phyloP scores from a whole-genome alignment of 169 alveolate species.

The Plasmodium sp. region DNA sequence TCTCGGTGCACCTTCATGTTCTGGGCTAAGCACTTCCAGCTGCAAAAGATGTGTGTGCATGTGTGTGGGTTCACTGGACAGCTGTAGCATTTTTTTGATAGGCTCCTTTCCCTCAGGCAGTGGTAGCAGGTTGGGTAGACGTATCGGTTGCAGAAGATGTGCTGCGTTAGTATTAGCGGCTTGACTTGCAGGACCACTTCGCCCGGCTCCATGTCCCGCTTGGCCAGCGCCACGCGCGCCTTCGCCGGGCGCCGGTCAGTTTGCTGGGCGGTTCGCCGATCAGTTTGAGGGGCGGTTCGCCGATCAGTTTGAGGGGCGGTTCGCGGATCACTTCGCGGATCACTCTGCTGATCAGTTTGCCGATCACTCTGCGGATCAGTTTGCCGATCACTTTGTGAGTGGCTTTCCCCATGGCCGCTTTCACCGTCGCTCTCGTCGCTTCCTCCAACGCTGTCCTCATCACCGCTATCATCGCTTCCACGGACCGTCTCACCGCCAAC shows the following conservation, averaged over 20 bases:
- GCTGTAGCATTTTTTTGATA: slow-evolving; percentile 77
- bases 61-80: slow-evolving; percentile 91
- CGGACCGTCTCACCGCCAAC: neutral
- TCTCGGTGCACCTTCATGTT: slow-evolving; percentile 87
- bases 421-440: neutral
- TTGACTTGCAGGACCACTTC: slow-evolving; percentile 30
- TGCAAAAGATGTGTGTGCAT: slow-evolving; percentile 90
- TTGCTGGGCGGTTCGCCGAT: neutral
- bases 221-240: slow-evolving; percentile 16
- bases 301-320: neutral
- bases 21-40: slow-evolving; percentile 88
- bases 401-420: neutral
- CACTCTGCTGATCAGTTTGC: neutral
- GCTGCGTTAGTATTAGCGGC: slow-evolving; percentile 35
- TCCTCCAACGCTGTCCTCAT: neutral
- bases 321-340: neutral
- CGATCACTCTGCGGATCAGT: neutral
- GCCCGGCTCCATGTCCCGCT: slow-evolving; percentile 35
- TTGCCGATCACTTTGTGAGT: neutral
- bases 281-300: neutral
- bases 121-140: slow-evolving; percentile 87
- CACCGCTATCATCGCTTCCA: neutral
- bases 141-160: slow-evolving; percentile 6
- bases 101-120: slow-evolving; percentile 86
- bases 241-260: neutral